These are phyloP conservation scores for Lichtheimia ramosa DNA, from an alignment of 371 early-diverging fungal species.

Conservation along the genomic window DNA sequence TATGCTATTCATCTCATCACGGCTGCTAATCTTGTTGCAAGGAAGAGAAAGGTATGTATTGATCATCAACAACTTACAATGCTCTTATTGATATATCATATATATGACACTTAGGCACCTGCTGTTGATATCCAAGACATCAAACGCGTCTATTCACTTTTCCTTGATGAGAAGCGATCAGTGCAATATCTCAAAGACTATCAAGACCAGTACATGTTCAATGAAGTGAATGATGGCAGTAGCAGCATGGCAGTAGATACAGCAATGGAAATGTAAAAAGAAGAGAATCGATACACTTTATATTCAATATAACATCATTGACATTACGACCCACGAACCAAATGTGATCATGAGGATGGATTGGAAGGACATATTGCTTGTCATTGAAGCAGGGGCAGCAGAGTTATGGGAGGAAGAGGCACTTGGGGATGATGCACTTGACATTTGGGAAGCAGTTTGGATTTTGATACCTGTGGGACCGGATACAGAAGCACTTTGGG, in stretches of 20 bases:
- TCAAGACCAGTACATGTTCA: slow-evolving; percentile 94
- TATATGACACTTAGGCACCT: slow-evolving; percentile 49
- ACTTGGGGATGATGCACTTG: too few relatives aligned
- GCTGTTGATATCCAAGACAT: slow-evolving; percentile 92
- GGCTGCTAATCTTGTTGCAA: slow-evolving; percentile 85
- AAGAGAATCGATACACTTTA: slow-evolving; percentile 1
- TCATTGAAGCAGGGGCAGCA: too few relatives aligned
- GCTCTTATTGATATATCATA: background rate
- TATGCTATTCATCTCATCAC: slow-evolving; percentile 98
- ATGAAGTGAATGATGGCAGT: slow-evolving; percentile 44
- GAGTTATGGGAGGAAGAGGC: too few relatives aligned
- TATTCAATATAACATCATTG: background rate
- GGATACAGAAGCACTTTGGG: too few relatives aligned
- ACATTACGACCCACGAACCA: background rate
- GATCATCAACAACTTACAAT: background rate
- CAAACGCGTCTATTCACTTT: slow-evolving; percentile 89
- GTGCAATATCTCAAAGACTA: slow-evolving; percentile 90
- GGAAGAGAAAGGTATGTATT: slow-evolving; percentile 77
- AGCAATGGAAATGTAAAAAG: slow-evolving; percentile 50
- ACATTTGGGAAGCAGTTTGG: too few relatives aligned
- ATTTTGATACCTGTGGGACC: too few relatives aligned
- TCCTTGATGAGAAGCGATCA: slow-evolving; percentile 96
- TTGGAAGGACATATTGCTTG: too few relatives aligned
- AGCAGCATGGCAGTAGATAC: slow-evolving; percentile 40
- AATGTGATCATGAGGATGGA: background rate